These are phyloP conservation scores for Jaapia argillacea DNA, from an alignment of 768 basidiomycete genomes.

Conservation along the genomic window DNA sequence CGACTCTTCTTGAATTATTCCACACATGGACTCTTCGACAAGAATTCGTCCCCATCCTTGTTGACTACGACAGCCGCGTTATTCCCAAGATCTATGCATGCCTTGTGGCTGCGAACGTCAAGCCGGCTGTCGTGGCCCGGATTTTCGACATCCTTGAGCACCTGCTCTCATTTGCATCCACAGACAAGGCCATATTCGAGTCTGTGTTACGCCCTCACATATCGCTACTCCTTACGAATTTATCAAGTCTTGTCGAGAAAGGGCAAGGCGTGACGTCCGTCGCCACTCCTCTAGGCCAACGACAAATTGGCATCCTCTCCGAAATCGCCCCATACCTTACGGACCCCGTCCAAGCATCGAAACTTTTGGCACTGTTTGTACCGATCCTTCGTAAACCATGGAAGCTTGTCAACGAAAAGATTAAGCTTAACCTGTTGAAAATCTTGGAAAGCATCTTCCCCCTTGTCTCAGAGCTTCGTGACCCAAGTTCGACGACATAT, in stretches of 20 bases:
- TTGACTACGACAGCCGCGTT: constrained; percentile 54
- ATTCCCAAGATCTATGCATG: constrained; percentile 78
- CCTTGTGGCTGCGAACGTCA: constrained; percentile 74
- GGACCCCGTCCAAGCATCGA: constrained; percentile 61
- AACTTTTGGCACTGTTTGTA: constrained; percentile 60
- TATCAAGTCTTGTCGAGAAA: constrained; percentile 59
- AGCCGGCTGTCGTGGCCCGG: constrained; percentile 68
- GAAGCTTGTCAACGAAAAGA: constrained; percentile 73
- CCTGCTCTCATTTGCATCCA: constrained; percentile 45
- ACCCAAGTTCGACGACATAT: constrained; percentile 33
- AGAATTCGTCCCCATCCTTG: constrained; percentile 52
- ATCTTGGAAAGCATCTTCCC: constrained; percentile 59
- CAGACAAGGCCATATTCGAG: constrained; percentile 38
- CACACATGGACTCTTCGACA: constrained; percentile 58
- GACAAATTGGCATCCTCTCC: constrained; percentile 77
- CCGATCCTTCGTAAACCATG: constrained; percentile 74
- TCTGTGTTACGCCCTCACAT: constrained; percentile 61
- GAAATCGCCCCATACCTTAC: constrained; percentile 65
- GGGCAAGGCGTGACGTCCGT: constrained; percentile 39
- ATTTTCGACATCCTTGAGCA: constrained; percentile 82
- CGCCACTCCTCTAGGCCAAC: constrained; percentile 60
- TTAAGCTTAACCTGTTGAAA: constrained; percentile 73
- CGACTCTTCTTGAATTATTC: constrained; percentile 80
- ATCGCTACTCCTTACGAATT: constrained; percentile 56
- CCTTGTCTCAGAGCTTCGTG: constrained; percentile 52